Evolutionary conservation across 2,329 filamentous ascomycete genomes (phyloP).

Genomic region (Sporothrix protearum): DNA sequence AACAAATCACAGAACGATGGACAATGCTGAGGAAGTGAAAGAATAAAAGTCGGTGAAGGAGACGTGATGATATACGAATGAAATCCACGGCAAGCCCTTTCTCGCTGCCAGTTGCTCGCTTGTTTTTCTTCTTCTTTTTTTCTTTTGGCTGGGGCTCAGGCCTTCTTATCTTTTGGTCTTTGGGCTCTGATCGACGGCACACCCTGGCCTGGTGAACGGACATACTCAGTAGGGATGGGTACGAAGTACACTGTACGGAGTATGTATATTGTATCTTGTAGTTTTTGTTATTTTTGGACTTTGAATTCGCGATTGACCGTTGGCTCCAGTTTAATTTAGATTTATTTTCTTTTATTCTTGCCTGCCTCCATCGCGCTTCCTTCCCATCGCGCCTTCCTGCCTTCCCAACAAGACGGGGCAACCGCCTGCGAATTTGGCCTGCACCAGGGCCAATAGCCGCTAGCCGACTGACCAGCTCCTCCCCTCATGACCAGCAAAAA

Average conservation of each 20-base stretch:
- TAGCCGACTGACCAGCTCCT: not conserved
- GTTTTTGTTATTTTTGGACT: not conserved
- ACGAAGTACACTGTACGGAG: not conserved
- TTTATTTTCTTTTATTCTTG: not conserved
- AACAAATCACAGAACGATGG: not conserved
- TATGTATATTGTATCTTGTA: not conserved
- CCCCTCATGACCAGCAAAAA: not conserved
- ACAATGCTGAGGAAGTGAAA: not conserved
- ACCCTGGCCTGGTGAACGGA: no score
- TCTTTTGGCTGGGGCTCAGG: not conserved
- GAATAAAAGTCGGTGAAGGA: not conserved
- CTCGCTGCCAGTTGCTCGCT: not conserved
- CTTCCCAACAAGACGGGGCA: not conserved
- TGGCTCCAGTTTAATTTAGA: not conserved
- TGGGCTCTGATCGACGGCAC: not conserved
- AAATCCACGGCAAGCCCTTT: constrained; percentile 11
- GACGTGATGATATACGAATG: not conserved
- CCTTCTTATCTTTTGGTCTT: constrained; percentile 5
- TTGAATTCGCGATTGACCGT: not conserved
- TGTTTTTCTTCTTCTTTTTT: not conserved
- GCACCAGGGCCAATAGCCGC: not conserved
- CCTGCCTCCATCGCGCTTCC: not conserved
- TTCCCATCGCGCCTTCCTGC: not conserved
- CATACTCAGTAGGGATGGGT: not conserved
- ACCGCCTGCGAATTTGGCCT: not conserved